A percentile compares a stretch with the other conserved stretches of the same genome.
Evolutionary conservation across 73 alveolate genomes (phyloP).

Genomic region (Tetrahymena borealis): DNA sequence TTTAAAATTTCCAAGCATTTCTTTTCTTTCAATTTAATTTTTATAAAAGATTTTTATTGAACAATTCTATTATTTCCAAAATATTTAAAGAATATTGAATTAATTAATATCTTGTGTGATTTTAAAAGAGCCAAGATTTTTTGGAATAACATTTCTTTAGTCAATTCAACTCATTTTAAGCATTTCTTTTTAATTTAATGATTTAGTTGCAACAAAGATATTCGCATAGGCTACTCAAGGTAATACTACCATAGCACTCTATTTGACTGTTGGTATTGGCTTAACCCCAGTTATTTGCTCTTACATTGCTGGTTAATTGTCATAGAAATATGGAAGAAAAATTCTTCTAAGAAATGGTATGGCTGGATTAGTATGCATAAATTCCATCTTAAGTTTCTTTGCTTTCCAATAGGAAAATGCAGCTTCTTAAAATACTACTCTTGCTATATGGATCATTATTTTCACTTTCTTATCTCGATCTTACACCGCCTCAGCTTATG

Average conservation of each 20-base stretch:
- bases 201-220: neutral
- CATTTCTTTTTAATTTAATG: neutral
- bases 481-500: neutral
- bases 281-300: neutral
- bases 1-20: no score
- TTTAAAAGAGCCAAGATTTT: no score
- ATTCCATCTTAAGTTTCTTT: neutral
- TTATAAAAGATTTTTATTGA: no score
- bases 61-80: no score
- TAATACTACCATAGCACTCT: neutral
- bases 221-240: neutral
- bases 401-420: neutral
- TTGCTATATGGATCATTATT: neutral
- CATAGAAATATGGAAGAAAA: neutral
- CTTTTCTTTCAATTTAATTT: no score
- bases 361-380: neutral
- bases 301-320: neutral
- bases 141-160: no score
- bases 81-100: no score
- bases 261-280: neutral
- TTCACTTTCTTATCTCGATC: neutral
- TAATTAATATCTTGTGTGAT: no score
- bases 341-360: neutral
- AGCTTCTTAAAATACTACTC: neutral
- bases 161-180: neutral